Evolutionary conservation across 2,329 filamentous ascomycete species (phyloP).

Genomic region (Pseudopyrenochaeta lycopersici): DNA sequence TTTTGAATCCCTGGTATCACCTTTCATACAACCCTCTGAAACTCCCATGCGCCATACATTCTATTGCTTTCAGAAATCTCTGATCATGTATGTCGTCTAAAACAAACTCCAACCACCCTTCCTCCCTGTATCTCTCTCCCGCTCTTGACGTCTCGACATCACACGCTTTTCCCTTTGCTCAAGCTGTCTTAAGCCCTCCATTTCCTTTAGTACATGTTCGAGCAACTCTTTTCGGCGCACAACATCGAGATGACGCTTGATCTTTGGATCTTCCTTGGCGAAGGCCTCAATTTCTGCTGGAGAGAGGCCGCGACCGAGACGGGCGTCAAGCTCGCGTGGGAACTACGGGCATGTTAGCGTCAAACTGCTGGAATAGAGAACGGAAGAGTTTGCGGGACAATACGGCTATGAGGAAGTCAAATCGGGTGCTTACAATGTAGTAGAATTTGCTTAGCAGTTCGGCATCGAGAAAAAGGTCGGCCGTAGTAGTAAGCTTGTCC

Average conservation of each 20-base stretch:
- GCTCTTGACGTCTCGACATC: slow-evolving; percentile 28
- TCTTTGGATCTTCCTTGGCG: slow-evolving; percentile 90
- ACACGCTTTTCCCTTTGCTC: slow-evolving; percentile 75
- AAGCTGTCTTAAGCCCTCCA: slow-evolving; percentile 86
- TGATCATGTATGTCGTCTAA: slow-evolving; percentile 13
- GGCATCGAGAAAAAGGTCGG: slow-evolving; percentile 96
- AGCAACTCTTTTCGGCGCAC: slow-evolving; percentile 91
- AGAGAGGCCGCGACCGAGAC: slow-evolving; percentile 81
- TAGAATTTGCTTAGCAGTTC: slow-evolving; percentile 97
- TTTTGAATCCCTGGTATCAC: slow-evolving; percentile 15
- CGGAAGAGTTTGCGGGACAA: no score
- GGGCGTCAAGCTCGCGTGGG: slow-evolving; percentile 86
- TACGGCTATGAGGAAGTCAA: no score
- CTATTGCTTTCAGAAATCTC: slow-evolving; percentile 17
- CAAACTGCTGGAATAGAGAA: background rate
- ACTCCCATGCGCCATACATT: slow-evolving; percentile 30
- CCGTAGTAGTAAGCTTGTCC: slow-evolving; percentile 91
- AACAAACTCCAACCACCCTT: slow-evolving; percentile 46
- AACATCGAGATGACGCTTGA: slow-evolving; percentile 87
- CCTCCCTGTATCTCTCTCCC: slow-evolving; percentile 29
- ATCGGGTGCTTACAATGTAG: slow-evolving; percentile 68
- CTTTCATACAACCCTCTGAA: background rate
- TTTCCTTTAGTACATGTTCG: slow-evolving; percentile 93
- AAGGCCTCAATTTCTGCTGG: slow-evolving; percentile 87
- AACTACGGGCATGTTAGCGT: slow-evolving; percentile 62